Percentiles rank a stretch among this genome's conserved stretches.
phyloP scores from a whole-genome alignment of 768 basidiomycete species.

The Arthromyces matolae region DNA sequence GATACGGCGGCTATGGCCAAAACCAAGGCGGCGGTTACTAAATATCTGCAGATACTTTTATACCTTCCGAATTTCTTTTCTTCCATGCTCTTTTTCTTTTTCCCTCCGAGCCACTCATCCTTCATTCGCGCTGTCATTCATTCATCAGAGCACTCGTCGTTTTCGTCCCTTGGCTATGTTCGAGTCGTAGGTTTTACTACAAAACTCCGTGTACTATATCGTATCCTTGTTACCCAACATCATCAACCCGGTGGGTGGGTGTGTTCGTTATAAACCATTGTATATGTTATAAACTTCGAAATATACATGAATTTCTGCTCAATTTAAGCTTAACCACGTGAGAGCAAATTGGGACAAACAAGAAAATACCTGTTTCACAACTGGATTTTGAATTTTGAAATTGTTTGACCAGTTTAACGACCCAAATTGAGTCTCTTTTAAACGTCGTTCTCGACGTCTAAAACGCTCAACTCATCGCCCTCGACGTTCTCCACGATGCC shows the following conservation, averaged over 20 bases:
- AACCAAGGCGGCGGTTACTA: conserved; percentile 25
- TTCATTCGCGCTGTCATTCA: conserved; percentile 35
- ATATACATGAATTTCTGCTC: conserved; percentile 5
- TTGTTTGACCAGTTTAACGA: not conserved
- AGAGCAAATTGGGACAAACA: conserved; percentile 18
- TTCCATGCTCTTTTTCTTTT: conserved; percentile 9
- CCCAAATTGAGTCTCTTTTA: not conserved
- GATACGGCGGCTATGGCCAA: conserved; percentile 19
- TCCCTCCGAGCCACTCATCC: conserved; percentile 28
- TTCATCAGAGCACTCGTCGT: conserved; percentile 38
- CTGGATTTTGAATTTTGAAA: not conserved
- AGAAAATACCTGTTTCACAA: conserved; percentile 29
- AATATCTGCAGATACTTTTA: conserved; percentile 1
- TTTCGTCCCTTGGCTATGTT: conserved; percentile 30
- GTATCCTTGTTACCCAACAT: conserved; percentile 18
- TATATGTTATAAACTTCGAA: conserved; percentile 15
- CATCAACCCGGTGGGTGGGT: conserved; percentile 17
- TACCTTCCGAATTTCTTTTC: conserved; percentile 7
- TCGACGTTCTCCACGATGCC: conserved; percentile 8
- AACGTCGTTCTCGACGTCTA: not conserved
- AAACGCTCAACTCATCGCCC: not conserved
- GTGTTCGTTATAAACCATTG: conserved; percentile 18
- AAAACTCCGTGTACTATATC: conserved; percentile 46
- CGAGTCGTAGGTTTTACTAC: conserved; percentile 35
- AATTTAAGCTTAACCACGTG: not conserved